Evolutionary conservation across 805 yeast genomes (phyloP).

Genomic region (Candida glaebosa): DNA sequence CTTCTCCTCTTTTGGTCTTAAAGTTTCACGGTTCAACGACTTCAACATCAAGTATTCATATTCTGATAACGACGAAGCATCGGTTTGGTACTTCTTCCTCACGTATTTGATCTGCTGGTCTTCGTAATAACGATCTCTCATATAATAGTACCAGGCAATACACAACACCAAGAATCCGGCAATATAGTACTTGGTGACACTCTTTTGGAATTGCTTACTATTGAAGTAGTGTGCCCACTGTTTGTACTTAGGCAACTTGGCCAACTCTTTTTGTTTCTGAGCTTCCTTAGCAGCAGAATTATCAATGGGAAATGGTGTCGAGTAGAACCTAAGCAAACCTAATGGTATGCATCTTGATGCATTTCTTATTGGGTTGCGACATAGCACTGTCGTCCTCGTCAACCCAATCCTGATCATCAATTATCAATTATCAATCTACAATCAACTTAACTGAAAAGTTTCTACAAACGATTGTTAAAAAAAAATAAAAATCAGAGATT

Average conservation of each 20-base stretch:
- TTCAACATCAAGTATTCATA: constrained; percentile 63
- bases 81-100: constrained; percentile 33
- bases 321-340: background rate
- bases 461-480: too few relatives aligned
- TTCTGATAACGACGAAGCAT: constrained; percentile 47
- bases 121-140: constrained; percentile 62
- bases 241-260: constrained; percentile 31
- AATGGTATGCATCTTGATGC: too few relatives aligned
- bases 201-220: constrained; percentile 56
- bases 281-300: constrained; percentile 18
- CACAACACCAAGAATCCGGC: constrained; percentile 56
- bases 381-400: background rate
- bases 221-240: constrained; percentile 42
- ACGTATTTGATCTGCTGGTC: constrained; percentile 55
- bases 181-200: constrained; percentile 60
- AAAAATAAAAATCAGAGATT: too few relatives aligned
- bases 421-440: too few relatives aligned
- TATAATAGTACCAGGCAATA: constrained; percentile 58
- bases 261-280: constrained; percentile 23
- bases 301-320: constrained; percentile 33
- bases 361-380: background rate
- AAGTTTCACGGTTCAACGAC: constrained; percentile 48
- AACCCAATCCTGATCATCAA: background rate
- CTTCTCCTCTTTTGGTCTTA: constrained; percentile 62
- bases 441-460: too few relatives aligned